Conservation (phyloP, 176 grass and related monocot genomes). For the Eragrostis curvula region DNA sequence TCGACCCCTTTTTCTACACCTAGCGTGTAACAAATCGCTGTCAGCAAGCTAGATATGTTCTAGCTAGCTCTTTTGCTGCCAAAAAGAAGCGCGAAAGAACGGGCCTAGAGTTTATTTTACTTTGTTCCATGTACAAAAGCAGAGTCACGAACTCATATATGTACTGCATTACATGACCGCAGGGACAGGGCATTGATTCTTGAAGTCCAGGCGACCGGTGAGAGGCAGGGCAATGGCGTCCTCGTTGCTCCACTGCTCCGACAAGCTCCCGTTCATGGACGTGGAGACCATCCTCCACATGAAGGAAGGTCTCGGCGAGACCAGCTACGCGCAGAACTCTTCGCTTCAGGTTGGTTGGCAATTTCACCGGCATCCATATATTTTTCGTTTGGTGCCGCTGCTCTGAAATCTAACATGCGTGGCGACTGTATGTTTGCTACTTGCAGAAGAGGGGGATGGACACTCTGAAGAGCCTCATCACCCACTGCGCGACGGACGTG, state of each 20-base stretch:
- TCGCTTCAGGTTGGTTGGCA: constrained; percentile 83
- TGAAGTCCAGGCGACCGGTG: constrained; percentile 5
- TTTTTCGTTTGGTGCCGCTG: neutral
- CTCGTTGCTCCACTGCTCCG: constrained; percentile 56
- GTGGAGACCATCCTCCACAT: constrained; percentile 94
- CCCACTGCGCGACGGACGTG: constrained; percentile 60
- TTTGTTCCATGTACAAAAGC: neutral
- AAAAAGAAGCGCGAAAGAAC: neutral
- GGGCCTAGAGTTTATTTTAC: neutral
- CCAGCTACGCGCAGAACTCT: constrained; percentile 92
- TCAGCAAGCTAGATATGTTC: constrained; percentile 24
- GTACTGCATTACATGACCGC: constrained; percentile 31
- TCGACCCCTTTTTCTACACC: neutral
- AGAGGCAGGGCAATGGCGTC: constrained; percentile 68
- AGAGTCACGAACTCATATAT: constrained; percentile 37
- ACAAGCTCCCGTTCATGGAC: constrained; percentile 66
- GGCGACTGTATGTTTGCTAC: neutral
- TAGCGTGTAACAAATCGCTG: constrained; percentile 21
- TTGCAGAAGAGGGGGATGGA: constrained; percentile 81
- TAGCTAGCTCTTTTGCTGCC: neutral
- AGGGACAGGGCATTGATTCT: constrained; percentile 37
- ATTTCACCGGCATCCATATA: neutral
- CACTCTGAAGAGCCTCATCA: constrained; percentile 72
- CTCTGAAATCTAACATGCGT: neutral
- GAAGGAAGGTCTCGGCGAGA: constrained; percentile 90